Conservation (phyloP, 2,329 filamentous ascomycete genomes). For the Arthroderma uncinatum region DNA sequence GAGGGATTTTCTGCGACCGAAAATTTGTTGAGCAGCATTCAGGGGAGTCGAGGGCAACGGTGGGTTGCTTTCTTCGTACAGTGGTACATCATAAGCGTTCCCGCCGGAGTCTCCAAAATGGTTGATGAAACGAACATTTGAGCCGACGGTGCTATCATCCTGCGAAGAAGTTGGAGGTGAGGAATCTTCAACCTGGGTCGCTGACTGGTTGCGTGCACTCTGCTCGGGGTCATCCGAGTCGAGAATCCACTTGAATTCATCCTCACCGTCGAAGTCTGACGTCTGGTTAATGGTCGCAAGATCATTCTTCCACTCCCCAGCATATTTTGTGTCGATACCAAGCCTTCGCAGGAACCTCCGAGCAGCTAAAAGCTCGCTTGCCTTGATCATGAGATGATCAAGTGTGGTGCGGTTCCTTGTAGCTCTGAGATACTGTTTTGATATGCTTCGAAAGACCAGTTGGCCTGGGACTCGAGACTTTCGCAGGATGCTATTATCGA, state of each 20-base stretch:
- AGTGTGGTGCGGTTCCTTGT: constrained; percentile 10
- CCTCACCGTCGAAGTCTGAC: constrained; percentile 14
- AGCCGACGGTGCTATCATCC: not conserved
- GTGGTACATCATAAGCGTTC: not conserved
- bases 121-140: constrained; percentile 13
- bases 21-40: constrained; percentile 11
- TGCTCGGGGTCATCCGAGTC: constrained; percentile 1
- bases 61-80: not conserved
- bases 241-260: constrained; percentile 13
- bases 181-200: not conserved
- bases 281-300: constrained; percentile 13
- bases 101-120: not conserved
- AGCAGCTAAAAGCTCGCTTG: constrained; percentile 24
- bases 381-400: constrained; percentile 23
- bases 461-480: constrained; percentile 19
- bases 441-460: constrained; percentile 22
- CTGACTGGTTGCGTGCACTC: constrained; percentile 1
- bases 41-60: not conserved
- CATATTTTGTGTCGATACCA: constrained; percentile 21
- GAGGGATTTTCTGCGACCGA: constrained; percentile 9
- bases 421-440: constrained; percentile 14
- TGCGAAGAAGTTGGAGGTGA: not conserved
- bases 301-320: constrained; percentile 26
- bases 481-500: constrained; percentile 25
- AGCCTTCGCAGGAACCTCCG: constrained; percentile 23